These are phyloP conservation scores for Zelopaecilomyces penicillatus DNA, from an alignment of 2,329 filamentous ascomycete species.

Conservation along the genomic window DNA sequence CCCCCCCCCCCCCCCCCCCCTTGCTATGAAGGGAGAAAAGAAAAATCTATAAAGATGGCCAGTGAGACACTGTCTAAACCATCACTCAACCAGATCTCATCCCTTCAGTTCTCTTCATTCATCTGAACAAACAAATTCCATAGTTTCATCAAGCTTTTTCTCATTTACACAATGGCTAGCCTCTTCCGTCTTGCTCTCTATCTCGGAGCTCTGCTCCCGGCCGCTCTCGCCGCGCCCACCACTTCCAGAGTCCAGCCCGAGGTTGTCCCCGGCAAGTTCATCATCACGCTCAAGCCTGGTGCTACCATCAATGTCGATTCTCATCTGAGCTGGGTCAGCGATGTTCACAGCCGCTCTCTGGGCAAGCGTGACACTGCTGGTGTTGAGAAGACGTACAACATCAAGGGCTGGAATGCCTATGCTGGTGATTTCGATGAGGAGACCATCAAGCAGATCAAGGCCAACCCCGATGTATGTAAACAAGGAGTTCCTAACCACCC, in stretches of 20 bases:
- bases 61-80: no score
- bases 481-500: no score
- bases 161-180: conserved; percentile 17
- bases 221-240: conserved; percentile 21
- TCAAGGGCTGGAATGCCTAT: conserved; percentile 29
- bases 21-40: no score
- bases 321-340: conserved; percentile 39
- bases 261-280: conserved; percentile 32
- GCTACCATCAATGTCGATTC: conserved; percentile 34
- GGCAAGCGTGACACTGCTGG: conserved; percentile 34
- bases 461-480: conserved; percentile 29
- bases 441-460: conserved; percentile 31
- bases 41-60: no score
- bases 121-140: no score
- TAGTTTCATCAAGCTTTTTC: no score
- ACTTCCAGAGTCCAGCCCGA: conserved; percentile 3
- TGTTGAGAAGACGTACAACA: conserved; percentile 22
- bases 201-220: conserved; percentile 25
- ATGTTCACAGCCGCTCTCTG: conserved; percentile 45
- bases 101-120: no score
- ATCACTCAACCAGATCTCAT: no score
- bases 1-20: no score
- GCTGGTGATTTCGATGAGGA: conserved; percentile 32
- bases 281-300: conserved; percentile 51
- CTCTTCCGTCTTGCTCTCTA: conserved; percentile 22